Conservation (phyloP, 1,139 yeast genomes). For the Candida tropicalis region DNA sequence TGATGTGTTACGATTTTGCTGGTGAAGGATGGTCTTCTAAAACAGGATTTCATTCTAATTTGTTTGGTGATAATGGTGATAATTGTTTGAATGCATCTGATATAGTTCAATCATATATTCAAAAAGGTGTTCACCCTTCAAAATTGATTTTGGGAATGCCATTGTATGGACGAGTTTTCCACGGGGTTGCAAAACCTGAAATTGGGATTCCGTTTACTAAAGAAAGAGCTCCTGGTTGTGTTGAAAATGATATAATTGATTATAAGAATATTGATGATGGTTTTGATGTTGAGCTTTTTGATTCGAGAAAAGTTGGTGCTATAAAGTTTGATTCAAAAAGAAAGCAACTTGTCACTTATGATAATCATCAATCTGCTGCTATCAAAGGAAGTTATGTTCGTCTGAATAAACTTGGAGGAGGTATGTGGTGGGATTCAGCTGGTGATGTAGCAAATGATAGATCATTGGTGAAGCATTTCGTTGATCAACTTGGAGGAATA, state of each 20-base stretch:
- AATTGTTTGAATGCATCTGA: constrained; percentile 50
- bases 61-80: constrained; percentile 49
- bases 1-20: constrained; percentile 88
- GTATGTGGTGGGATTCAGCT: constrained; percentile 93
- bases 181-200: constrained; percentile 33
- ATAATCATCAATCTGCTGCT: constrained; percentile 55
- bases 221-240: constrained; percentile 21
- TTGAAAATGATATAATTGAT: constrained; percentile 52
- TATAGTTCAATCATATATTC: constrained; percentile 49
- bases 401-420: constrained; percentile 65
- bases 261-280: constrained; percentile 54
- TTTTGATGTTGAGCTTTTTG: constrained; percentile 48
- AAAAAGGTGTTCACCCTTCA: constrained; percentile 42
- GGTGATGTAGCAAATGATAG: constrained; percentile 56
- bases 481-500: constrained; percentile 42
- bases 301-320: constrained; percentile 57
- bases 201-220: constrained; percentile 46
- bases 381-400: constrained; percentile 63
- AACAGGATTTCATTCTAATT: constrained; percentile 72
- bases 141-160: constrained; percentile 89
- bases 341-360: constrained; percentile 61
- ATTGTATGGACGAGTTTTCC: constrained; percentile 75
- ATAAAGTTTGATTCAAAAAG: constrained; percentile 48
- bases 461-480: constrained; percentile 46
- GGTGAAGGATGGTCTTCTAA: constrained; percentile 70